phyloP scores from a whole-genome alignment of 306 rosid genomes.

The Gynostemma pentaphyllum region DNA sequence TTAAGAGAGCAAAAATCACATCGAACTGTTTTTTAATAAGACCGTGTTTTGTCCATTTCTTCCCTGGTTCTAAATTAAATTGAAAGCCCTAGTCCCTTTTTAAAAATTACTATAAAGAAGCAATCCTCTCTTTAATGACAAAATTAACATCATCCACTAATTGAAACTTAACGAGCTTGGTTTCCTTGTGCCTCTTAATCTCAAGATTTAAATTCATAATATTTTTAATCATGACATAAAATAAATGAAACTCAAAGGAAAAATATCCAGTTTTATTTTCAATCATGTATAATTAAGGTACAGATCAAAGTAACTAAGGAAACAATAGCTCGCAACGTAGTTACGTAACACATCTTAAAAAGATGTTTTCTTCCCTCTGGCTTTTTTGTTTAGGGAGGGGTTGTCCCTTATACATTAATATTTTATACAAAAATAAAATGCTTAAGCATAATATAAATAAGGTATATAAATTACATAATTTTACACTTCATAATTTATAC shows the following conservation, averaged over 20 bases:
- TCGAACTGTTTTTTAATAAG: no score
- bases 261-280: background rate
- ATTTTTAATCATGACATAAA: background rate
- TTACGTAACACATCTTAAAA: slow-evolving; percentile 12
- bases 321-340: slow-evolving; percentile 5
- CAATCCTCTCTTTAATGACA: no score
- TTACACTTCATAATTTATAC: slow-evolving; percentile 34
- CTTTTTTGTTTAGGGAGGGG: background rate
- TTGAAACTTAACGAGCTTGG: no score
- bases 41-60: no score
- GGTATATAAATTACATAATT: slow-evolving; percentile 51
- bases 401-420: slow-evolving; percentile 1
- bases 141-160: no score
- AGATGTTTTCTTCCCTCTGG: background rate
- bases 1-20: no score
- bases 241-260: background rate
- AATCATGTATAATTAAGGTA: slow-evolving; percentile 7
- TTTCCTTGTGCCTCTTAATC: no score
- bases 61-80: no score
- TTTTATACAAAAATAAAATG: background rate
- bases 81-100: no score
- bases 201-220: background rate
- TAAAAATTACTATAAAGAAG: no score
- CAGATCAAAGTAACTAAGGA: slow-evolving; percentile 3
- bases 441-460: slow-evolving; percentile 22